phyloP scores from a whole-genome alignment of 2,329 filamentous ascomycete genomes.

The Ceratocystis destructans region DNA sequence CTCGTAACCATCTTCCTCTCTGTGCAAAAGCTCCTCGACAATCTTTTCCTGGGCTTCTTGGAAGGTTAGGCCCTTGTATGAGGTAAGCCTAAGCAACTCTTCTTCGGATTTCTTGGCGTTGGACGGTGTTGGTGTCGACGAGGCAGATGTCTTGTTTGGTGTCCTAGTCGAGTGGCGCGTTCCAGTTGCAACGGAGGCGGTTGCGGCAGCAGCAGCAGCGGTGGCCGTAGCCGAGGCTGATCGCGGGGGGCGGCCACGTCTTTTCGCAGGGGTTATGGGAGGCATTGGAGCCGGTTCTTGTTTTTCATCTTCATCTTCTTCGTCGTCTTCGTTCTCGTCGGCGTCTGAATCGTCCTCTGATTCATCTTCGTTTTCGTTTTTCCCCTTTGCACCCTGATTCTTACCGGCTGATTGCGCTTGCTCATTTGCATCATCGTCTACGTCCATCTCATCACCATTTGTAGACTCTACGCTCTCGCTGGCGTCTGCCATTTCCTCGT shows the following conservation, averaged over 20 bases:
- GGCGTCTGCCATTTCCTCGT: constrained; percentile 26
- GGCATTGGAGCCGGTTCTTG: constrained; percentile 6
- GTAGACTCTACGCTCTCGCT: constrained; percentile 23
- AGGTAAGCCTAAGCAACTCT: constrained; percentile 29
- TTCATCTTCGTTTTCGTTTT: constrained; percentile 26
- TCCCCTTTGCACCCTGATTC: constrained; percentile 20
- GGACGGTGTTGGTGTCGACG: constrained; percentile 11
- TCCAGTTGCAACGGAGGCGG: not conserved
- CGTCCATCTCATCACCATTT: constrained; percentile 6
- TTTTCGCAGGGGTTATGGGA: constrained; percentile 10
- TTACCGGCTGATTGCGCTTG: not conserved
- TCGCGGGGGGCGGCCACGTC: constrained; percentile 16
- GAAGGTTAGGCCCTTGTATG: constrained; percentile 61
- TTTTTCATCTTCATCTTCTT: constrained; percentile 24
- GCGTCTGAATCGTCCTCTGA: constrained; percentile 25
- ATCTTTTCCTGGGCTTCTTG: constrained; percentile 81
- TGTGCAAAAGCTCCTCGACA: constrained; percentile 58
- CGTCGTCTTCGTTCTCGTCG: constrained; percentile 24
- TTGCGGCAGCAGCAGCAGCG: not conserved
- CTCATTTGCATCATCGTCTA: constrained; percentile 23
- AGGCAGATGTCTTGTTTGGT: constrained; percentile 9
- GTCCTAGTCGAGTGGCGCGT: constrained; percentile 16
- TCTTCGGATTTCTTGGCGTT: constrained; percentile 26
- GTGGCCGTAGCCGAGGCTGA: not conserved
- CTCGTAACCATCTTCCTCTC: constrained; percentile 52